phyloP scores from a whole-genome alignment of 352 stramenopile genomes.

The Phytophthora megakarya region DNA sequence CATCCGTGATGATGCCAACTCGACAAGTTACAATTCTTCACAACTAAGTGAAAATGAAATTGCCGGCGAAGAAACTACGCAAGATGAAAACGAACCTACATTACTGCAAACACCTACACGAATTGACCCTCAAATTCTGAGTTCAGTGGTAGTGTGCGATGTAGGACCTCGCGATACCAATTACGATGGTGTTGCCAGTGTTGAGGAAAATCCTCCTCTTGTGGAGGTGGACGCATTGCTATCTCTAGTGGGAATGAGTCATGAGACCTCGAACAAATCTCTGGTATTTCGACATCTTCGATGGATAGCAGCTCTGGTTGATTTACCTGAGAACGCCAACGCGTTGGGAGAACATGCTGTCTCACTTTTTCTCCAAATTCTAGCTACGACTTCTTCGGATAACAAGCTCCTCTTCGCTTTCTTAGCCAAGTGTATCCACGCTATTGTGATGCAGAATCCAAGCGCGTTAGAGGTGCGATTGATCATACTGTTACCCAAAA shows the following conservation, averaged over 20 bases:
- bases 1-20: slow-evolving; percentile 4
- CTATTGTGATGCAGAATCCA: slow-evolving; percentile 40
- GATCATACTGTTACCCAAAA: not conserved
- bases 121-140: slow-evolving; percentile 34
- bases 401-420: slow-evolving; percentile 50
- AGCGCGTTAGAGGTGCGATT: slow-evolving; percentile 47
- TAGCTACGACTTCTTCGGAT: slow-evolving; percentile 11
- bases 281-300: slow-evolving; percentile 55
- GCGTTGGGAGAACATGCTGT: slow-evolving; percentile 45
- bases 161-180: not conserved
- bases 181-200: not conserved
- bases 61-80: not conserved
- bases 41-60: not conserved
- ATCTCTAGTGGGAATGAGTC: slow-evolving; percentile 39
- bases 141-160: slow-evolving; percentile 11
- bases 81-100: slow-evolving; percentile 1
- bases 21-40: not conserved
- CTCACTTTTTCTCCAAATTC: slow-evolving; percentile 42
- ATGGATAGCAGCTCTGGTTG: slow-evolving; percentile 54
- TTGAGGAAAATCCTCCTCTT: slow-evolving; percentile 37
- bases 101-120: not conserved
- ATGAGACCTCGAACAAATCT: slow-evolving; percentile 3
- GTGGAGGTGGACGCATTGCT: slow-evolving; percentile 42
- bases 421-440: slow-evolving; percentile 47
- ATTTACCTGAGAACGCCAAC: slow-evolving; percentile 43